Conservation (phyloP, 192 early-diverging fungal genomes). For the Umbelopsis sp. region DNA sequence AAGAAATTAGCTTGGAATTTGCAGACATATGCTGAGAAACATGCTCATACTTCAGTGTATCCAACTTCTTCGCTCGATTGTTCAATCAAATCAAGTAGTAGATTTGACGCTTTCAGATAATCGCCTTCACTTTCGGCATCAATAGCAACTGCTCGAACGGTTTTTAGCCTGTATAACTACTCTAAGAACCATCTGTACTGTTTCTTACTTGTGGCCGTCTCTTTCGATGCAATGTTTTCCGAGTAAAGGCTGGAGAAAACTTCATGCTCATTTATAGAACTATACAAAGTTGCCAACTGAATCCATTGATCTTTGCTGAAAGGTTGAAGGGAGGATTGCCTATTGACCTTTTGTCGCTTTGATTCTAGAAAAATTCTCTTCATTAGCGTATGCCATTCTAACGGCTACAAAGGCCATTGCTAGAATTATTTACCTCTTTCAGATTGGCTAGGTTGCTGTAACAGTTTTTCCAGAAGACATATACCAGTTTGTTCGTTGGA, state of each 20-base stretch:
- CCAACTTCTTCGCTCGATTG: slow-evolving; percentile 35
- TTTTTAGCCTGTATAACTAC: not conserved
- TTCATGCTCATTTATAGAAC: slow-evolving; percentile 63
- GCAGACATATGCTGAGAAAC: not conserved
- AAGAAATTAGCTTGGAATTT: not conserved
- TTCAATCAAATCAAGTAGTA: slow-evolving; percentile 43
- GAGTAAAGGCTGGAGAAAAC: slow-evolving; percentile 68
- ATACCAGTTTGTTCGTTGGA: slow-evolving; percentile 59
- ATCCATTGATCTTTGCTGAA: slow-evolving; percentile 52
- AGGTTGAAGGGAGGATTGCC: not conserved
- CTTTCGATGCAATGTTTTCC: slow-evolving; percentile 51
- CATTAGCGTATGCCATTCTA: not conserved
- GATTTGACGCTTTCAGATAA: slow-evolving; percentile 53
- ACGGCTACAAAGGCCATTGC: not conserved
- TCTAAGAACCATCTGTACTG: not conserved
- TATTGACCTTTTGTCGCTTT: not conserved
- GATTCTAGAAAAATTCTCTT: not conserved
- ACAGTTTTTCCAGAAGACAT: slow-evolving; percentile 49
- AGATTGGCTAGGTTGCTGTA: slow-evolving; percentile 24
- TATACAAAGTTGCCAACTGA: slow-evolving; percentile 63
- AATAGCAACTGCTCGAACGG: slow-evolving; percentile 50
- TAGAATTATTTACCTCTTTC: slow-evolving; percentile 33
- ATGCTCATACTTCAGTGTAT: slow-evolving; percentile 39
- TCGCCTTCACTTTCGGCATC: slow-evolving; percentile 62
- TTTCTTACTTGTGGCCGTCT: slow-evolving; percentile 46